A percentile compares a stretch with the other conserved stretches of the same genome.
Evolutionary conservation across 805 yeast genomes (phyloP).

Genomic region (Cephaloascus albidus): DNA sequence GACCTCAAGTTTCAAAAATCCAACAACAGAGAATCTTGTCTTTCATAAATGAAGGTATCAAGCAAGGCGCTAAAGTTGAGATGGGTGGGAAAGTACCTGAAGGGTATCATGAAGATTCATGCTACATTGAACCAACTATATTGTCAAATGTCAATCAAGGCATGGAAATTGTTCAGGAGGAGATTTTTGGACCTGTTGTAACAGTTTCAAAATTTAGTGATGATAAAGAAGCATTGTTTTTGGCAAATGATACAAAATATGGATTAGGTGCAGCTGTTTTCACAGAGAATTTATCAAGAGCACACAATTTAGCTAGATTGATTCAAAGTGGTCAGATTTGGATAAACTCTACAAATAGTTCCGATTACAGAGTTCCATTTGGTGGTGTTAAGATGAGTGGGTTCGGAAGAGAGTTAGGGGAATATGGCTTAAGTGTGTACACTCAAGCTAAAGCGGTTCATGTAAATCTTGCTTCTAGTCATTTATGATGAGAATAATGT

Average conservation of each 20-base stretch:
- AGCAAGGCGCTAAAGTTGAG: constrained; percentile 42
- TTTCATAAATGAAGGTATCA: constrained; percentile 38
- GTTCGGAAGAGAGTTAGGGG: constrained; percentile 60
- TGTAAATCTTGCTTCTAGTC: constrained; percentile 57
- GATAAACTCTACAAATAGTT: constrained; percentile 51
- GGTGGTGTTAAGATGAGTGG: constrained; percentile 67
- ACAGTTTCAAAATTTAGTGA: constrained; percentile 31
- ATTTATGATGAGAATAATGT: no score
- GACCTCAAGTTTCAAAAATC: constrained; percentile 45
- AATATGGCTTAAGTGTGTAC: constrained; percentile 52
- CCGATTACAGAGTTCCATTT: constrained; percentile 50
- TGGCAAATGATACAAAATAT: constrained; percentile 33
- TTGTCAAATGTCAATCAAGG: constrained; percentile 31
- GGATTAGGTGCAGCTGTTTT: constrained; percentile 41
- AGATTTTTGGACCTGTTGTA: constrained; percentile 46
- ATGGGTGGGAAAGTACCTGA: constrained; percentile 28
- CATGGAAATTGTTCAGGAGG: constrained; percentile 35
- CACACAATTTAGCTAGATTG: constrained; percentile 28
- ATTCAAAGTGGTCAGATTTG: constrained; percentile 37
- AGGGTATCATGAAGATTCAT: constrained; percentile 19
- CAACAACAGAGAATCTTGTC: constrained; percentile 37
- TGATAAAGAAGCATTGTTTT: constrained; percentile 30
- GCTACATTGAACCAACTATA: constrained; percentile 36
- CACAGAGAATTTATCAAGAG: constrained; percentile 25
- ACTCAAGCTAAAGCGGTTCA: constrained; percentile 63